Conservation (phyloP, 2,329 filamentous ascomycete genomes). For the Penicillium sp. region DNA sequence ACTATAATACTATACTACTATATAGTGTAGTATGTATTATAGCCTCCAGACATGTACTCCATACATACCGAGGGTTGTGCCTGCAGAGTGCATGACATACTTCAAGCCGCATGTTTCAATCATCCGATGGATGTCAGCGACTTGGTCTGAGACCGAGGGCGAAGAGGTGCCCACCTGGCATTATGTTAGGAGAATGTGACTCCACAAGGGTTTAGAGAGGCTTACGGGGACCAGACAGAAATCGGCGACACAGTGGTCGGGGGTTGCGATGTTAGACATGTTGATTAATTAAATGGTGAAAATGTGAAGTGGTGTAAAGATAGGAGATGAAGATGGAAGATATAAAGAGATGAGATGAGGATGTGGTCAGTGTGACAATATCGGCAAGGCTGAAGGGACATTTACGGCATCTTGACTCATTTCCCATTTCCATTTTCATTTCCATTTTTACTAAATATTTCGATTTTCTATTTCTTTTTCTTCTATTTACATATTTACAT, state of each 20-base stretch:
- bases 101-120: conserved; percentile 76
- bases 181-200: neutral
- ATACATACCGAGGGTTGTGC: conserved; percentile 79
- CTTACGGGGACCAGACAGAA: conserved; percentile 84
- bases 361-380: conserved; percentile 3
- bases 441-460: no score
- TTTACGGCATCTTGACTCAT: neutral
- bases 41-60: neutral
- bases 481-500: no score
- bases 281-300: neutral
- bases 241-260: conserved; percentile 75
- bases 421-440: no score
- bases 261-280: conserved; percentile 52
- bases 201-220: neutral
- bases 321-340: neutral
- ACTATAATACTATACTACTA: neutral
- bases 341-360: neutral
- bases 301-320: neutral
- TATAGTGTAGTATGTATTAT: neutral
- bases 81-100: conserved; percentile 89
- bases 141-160: conserved; percentile 73
- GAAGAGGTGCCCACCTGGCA: conserved; percentile 72
- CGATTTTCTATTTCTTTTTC: no score
- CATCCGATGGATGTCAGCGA: conserved; percentile 83
- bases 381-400: neutral